A percentile compares a stretch with the other conserved stretches of the same genome.
phyloP scores from a whole-genome alignment of 805 yeast genomes.

The Priceomyces haplophilus region DNA sequence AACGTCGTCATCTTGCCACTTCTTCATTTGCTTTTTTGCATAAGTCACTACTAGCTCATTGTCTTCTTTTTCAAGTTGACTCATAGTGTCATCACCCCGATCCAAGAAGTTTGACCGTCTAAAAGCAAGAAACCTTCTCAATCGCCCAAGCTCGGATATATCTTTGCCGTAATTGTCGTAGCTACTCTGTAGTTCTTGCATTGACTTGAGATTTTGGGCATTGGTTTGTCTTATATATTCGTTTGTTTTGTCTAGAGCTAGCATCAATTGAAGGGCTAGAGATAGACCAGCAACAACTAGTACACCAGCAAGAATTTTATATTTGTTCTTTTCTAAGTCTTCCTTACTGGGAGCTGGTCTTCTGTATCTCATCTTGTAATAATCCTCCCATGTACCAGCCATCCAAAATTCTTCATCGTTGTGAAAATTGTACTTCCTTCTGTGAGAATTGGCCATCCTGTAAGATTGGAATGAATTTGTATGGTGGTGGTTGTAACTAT shows the following conservation, averaged over 20 bases:
- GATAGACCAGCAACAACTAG: conserved; percentile 29
- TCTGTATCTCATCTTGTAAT: conserved; percentile 42
- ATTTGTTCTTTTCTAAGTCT: conserved; percentile 41
- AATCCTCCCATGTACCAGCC: conserved; percentile 66
- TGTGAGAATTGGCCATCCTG: conserved; percentile 37
- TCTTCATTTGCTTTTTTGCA: conserved; percentile 16
- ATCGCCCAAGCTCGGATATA: conserved; percentile 25
- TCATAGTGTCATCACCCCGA: conserved; percentile 14
- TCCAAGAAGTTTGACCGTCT: conserved; percentile 27
- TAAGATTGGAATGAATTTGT: conserved; percentile 28
- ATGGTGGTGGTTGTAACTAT: conserved; percentile 8
- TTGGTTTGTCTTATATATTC: conserved; percentile 25
- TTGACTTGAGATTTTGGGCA: conserved; percentile 25
- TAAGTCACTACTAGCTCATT: conserved; percentile 29
- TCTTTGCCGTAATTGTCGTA: conserved; percentile 28
- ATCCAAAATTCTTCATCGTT: conserved; percentile 50
- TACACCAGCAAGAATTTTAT: conserved; percentile 37
- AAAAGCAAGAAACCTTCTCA: conserved; percentile 31
- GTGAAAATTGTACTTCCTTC: conserved; percentile 27
- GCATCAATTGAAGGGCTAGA: conserved; percentile 33
- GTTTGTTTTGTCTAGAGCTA: conserved; percentile 33
- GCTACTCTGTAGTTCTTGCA: conserved; percentile 27
- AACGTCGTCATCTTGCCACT: background rate
- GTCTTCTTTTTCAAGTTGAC: conserved; percentile 21
- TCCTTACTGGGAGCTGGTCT: conserved; percentile 39